Evolutionary conservation across 2,329 filamentous ascomycete genomes (phyloP), one percentile per base, ranked within the genome.

Genomic region (Thielaviopsis musarum): DNA sequence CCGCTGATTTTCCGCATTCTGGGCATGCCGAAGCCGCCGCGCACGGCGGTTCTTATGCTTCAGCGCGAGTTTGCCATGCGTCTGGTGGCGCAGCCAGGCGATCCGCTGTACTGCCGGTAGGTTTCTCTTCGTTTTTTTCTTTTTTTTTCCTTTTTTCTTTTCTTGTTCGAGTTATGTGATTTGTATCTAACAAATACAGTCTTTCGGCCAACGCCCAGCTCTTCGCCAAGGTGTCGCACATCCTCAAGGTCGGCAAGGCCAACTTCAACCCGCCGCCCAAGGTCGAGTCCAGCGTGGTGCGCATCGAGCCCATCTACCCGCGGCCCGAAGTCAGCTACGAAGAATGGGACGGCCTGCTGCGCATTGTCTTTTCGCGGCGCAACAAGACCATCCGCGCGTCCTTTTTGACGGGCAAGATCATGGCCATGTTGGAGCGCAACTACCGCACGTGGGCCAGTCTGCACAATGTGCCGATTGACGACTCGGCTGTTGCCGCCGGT

Each of bases 201-300:
- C 77, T 97, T 26, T 87, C 82, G 1, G 91, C 95, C 61, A 97
- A 97, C 67, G 88, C 87, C 19, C 91, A 97, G 69, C 95, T 97
- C 78, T 96, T 75, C 70, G 87, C 77, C 62, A 77, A 75, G 62
- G 76, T 78, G 66, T 76, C 75, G n/a, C 75, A 79, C 70, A 83
- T 95, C 65, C 88, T 95, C 84, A 95, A 95, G 74, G 91, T 97
- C 53, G 90, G 91, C 64, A 87, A 85, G 72, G 93, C 94, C 72
- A 97, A 97, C 74, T 98, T 97, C 79, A 89, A 88, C 63, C 93
- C 93, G 0, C 91, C 93, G 0, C 93, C 93, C 9, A 82, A 89
- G 67, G 93, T 98, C 61, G 93, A 98, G 72, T 88, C 83, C 7
- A 91, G 86, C 61, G 91, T 96, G 6, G 90, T 96, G 54, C 81